A percentile compares a stretch with the other conserved stretches of the same genome.
phyloP scores from a whole-genome alignment of 805 yeast genomes.

The Metschnikowia matae region DNA sequence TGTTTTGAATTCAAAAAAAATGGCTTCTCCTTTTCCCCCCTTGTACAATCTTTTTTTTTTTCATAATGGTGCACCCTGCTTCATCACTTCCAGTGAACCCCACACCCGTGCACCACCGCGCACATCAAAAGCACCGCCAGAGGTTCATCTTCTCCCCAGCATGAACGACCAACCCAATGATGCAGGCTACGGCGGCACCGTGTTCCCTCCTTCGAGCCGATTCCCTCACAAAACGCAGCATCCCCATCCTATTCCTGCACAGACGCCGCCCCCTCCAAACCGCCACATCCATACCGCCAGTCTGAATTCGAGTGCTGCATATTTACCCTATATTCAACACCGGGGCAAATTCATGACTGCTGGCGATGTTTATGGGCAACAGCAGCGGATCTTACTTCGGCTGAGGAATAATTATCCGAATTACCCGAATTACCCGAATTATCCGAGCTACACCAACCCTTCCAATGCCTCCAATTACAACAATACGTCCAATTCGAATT shows the following conservation, averaged over 20 bases:
- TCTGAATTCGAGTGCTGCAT: constrained; percentile 24
- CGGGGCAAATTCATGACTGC: constrained; percentile 43
- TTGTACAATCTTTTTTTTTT: neutral
- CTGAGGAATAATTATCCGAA: constrained; percentile 1
- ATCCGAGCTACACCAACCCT: neutral
- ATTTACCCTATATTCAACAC: constrained; percentile 48
- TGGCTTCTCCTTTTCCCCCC: neutral
- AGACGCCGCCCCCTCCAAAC: neutral
- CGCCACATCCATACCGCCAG: constrained; percentile 11
- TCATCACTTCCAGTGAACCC: neutral
- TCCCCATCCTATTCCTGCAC: neutral
- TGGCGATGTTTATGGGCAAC: constrained; percentile 37
- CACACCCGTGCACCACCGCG: constrained; percentile 1
- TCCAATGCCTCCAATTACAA: neutral
- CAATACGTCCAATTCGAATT: too few species aligned
- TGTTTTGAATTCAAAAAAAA: neutral
- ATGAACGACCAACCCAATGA: constrained; percentile 1
- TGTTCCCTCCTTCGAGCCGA: constrained; percentile 7
- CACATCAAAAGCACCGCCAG: neutral
- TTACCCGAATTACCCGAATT: neutral
- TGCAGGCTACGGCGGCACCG: neutral
- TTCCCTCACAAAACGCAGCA: constrained; percentile 1
- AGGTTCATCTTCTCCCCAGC: neutral
- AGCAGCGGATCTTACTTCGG: constrained; percentile 18
- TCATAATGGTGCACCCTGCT: too few species aligned